A percentile compares a stretch with the other conserved stretches of the same genome.
These are phyloP conservation scores for Suhomyces tanzawaensis DNA, from an alignment of 805 yeast species.

Conservation along the genomic window DNA sequence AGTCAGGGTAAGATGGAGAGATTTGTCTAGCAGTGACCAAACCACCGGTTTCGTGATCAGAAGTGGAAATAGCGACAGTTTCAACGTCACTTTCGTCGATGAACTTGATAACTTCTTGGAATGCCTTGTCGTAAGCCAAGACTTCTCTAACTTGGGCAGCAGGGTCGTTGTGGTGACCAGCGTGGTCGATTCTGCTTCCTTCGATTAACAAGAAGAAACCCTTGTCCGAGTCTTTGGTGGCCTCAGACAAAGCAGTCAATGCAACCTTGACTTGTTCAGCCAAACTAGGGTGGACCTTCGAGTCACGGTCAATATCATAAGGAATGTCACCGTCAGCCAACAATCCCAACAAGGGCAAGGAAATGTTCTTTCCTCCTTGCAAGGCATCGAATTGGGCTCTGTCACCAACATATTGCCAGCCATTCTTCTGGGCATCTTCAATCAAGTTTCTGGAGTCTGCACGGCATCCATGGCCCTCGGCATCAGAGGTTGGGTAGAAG, in stretches of 20 bases:
- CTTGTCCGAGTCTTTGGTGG: constrained; percentile 67
- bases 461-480: constrained; percentile 59
- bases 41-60: constrained; percentile 97
- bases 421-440: constrained; percentile 55
- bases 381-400: constrained; percentile 56
- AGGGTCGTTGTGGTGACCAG: constrained; percentile 92
- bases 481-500: constrained; percentile 53
- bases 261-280: constrained; percentile 79
- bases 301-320: constrained; percentile 74
- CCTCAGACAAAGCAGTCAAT: constrained; percentile 60
- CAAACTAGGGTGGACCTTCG: constrained; percentile 63
- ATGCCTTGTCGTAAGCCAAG: constrained; percentile 81
- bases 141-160: constrained; percentile 93
- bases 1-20: constrained; percentile 70
- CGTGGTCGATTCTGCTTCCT: constrained; percentile 93
- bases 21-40: constrained; percentile 83
- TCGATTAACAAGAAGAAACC: constrained; percentile 88
- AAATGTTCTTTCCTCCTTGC: constrained; percentile 57
- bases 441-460: constrained; percentile 67
- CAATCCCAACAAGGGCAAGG: constrained; percentile 73
- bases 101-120: constrained; percentile 68
- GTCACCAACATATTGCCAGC: constrained; percentile 65
- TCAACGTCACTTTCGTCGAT: constrained; percentile 69
- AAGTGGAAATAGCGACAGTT: constrained; percentile 75
- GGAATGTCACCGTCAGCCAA: constrained; percentile 79